Base-by-base conservation (phyloP, 306 rosid genomes). In the Delonix regia region DNA sequence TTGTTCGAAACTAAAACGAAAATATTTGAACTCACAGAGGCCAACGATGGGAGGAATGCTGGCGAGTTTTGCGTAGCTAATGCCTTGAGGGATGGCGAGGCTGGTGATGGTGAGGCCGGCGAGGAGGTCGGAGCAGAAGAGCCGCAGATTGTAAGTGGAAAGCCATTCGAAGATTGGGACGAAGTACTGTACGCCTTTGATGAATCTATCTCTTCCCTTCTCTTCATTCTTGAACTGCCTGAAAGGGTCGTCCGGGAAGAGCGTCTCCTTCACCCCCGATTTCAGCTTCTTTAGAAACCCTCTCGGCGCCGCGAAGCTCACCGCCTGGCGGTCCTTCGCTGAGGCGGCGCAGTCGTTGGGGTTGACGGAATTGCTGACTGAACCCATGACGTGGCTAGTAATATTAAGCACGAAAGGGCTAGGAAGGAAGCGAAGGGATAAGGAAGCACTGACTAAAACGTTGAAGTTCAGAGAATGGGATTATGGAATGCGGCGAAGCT, bases 91-190 rank as follows among this genome's bases (percentile, higher is more conserved):
- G 57, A 91, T 88, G 39, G 93, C 93, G 5, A 91, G 90, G 56
- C 92, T 91, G n/a, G 90, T 78, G 67, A 86, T 75, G 81, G 97
- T 91, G 75, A 91, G 65, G 38, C 93, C 97, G 4, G 97, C 92
- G 16, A 91, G 83, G 28, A 91, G 15, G 69, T 91, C 97, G 0
- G 73, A 81, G 21, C 52, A 48, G 3, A 91, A 61, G 13, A 78
- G 27, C 2, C 53, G 55, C 0, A 85, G 19, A 25, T 22, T 89
- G 77, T 91, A 91, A 2, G 51, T 77, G 10, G 97, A 89, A 30
- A 89, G 83, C 97, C 97, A 91, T 53, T 73, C 83, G 34, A 84
- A 83, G 7, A 89, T 80, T 7, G 97, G 97, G 6, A 91, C 2
- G 69, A 86, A 86, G 71, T 86, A 91, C 52, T 84, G 73, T 0